Evolutionary conservation across 441 rosid species (phyloP).

Genomic region (Omphalea diandra): DNA sequence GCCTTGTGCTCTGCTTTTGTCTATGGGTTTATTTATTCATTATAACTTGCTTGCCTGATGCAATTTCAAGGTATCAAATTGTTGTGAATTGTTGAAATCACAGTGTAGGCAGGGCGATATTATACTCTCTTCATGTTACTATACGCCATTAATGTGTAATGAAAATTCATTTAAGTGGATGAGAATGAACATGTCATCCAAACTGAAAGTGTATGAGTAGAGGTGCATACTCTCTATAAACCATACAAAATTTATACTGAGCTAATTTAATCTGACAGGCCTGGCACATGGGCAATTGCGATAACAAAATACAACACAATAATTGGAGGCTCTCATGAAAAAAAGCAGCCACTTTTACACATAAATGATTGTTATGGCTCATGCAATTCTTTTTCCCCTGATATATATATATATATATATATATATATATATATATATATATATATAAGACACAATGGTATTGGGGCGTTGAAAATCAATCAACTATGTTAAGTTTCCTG

Average conservation of each 20-base stretch:
- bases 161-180: background rate
- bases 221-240: background rate
- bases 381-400: no score
- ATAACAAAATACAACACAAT: background rate
- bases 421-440: no score
- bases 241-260: background rate
- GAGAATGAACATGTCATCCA: background rate
- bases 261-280: background rate
- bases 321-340: constrained; percentile 5
- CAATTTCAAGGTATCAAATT: background rate
- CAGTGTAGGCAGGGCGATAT: background rate
- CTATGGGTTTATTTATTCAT: background rate
- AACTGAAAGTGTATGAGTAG: background rate
- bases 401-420: no score
- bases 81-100: background rate
- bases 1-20: constrained; percentile 5
- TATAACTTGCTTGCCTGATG: background rate
- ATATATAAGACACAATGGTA: no score
- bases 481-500: no score
- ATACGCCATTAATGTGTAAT: background rate
- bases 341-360: no score
- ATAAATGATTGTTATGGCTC: no score
- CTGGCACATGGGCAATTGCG: background rate
- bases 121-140: no score
- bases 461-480: no score